These are phyloP conservation scores for Cicer bijugum DNA, from an alignment of 306 rosid genomes.

Conservation along the genomic window DNA sequence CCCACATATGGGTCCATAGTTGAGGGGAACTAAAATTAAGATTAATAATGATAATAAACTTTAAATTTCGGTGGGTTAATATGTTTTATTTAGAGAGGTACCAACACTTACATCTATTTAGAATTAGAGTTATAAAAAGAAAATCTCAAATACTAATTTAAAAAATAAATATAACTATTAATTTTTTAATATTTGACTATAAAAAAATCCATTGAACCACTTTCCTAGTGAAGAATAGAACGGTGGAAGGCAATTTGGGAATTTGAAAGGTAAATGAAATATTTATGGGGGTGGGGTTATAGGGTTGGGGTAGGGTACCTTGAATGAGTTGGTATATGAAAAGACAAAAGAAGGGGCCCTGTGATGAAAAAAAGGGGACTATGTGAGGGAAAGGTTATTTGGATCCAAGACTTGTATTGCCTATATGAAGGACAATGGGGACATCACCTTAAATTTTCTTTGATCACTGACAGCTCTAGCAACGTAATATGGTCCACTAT, in stretches of 20 bases:
- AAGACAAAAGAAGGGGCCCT: slow-evolving; percentile 52
- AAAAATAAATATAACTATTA: no score
- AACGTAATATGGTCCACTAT: slow-evolving; percentile 58
- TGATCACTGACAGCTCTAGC: slow-evolving; percentile 68
- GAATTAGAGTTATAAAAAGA: not conserved
- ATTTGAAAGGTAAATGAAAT: slow-evolving; percentile 29
- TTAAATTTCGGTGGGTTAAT: not conserved
- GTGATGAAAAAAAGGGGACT: not conserved
- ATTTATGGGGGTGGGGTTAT: slow-evolving; percentile 58
- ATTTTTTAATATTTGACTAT: no score
- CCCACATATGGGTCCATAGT: not conserved
- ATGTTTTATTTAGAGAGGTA: not conserved
- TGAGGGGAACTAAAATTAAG: not conserved
- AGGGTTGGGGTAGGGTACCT: slow-evolving; percentile 39
- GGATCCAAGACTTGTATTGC: slow-evolving; percentile 47
- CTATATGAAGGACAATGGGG: slow-evolving; percentile 58
- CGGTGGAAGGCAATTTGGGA: slow-evolving; percentile 37
- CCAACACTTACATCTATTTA: not conserved
- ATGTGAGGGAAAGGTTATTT: slow-evolving; percentile 25
- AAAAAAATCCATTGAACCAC: no score
- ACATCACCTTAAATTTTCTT: slow-evolving; percentile 57
- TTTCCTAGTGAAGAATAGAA: no score
- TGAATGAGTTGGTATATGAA: slow-evolving; percentile 49
- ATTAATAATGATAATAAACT: not conserved
- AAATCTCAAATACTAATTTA: no score